Evolutionary conservation across 1,284 basidiomycete genomes (phyloP), one percentile per base, ranked within the genome.

Genomic region (Malassezia furfur): DNA sequence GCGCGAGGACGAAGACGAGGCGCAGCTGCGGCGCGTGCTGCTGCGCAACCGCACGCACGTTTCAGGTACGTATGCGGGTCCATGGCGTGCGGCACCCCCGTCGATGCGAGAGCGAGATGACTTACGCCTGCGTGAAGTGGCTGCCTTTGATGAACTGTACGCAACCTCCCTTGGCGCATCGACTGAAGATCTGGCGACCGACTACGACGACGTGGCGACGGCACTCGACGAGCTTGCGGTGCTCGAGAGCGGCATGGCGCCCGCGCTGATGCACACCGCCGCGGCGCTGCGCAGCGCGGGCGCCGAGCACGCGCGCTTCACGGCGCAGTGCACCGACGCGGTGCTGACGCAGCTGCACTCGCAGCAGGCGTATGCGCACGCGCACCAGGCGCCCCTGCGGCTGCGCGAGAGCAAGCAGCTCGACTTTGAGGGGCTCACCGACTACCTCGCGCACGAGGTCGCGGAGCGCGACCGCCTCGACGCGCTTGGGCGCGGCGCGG

Each of bases 361-460:
- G 1, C 80, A 96, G 5, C 79, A 91, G 7, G 82, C 84, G 8
- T 96, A 96, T 74, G 86, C 90, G 0, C 83, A 87, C 64, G 84
- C 89, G 25, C 93, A 96, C 68, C 84, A 88, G 48, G 84, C 85
- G 8, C 88, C 96, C 5, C 81, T 99, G 59, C 93, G 89, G 76
- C 81, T 96, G 34, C 84, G 94, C 44, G 94, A 98, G 75, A 90
- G 96, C 77, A 98, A 96, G 76, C 94, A 99, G 76, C 83, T 96
- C 51, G 93, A 99, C 75, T 96, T 96, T 65, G 93, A 99, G 76
- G 93, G 96, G 72, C 82, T 96, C 5, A 91, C 90, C 5, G 88
- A 91, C 54, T 98, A 98, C 76, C 80, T 99, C 6, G 88, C 88
- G 2, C 86, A 86, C 7, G 84, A 96, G 30, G 91, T 88, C 0